Evolutionary conservation across 306 rosid genomes (phyloP).

Genomic region (Cucurbita moschata): DNA sequence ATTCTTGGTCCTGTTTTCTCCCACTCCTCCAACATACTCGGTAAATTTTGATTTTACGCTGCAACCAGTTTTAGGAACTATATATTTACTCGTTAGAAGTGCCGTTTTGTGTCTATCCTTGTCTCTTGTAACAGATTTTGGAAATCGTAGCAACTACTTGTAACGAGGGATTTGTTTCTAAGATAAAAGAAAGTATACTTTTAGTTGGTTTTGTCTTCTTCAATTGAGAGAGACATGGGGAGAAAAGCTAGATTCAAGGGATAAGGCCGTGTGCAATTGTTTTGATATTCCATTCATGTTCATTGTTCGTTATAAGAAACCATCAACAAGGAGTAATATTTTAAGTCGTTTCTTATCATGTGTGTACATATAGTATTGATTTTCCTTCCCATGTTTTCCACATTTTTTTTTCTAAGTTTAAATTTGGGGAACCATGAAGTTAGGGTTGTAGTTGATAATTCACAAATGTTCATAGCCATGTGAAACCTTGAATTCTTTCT

Average conservation of each 20-base stretch:
- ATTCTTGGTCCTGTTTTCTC: constrained; percentile 91
- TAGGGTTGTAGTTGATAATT: not conserved
- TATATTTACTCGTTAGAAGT: not conserved
- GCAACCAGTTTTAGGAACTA: not conserved
- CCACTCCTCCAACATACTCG: constrained; percentile 83
- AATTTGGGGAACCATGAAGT: not conserved
- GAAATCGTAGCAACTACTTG: not conserved
- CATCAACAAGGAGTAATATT: not conserved
- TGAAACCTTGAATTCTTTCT: not conserved
- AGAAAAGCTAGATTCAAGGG: not conserved
- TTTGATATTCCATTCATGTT: not conserved
- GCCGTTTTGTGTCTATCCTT: not conserved
- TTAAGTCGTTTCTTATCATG: not conserved
- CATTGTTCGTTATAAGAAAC: not conserved
- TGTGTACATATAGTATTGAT: not conserved
- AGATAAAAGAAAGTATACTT: not conserved
- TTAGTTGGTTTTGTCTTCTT: not conserved
- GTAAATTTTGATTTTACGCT: constrained; percentile 19
- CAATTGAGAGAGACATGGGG: not conserved
- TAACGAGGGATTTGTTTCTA: not conserved
- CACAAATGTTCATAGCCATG: not conserved
- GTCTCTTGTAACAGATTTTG: not conserved
- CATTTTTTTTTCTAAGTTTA: not conserved
- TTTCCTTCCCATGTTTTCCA: not conserved
- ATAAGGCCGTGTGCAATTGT: not conserved